Conservation (phyloP, 345 rosid genomes). For the Zanthoxylum bungeanum region DNA sequence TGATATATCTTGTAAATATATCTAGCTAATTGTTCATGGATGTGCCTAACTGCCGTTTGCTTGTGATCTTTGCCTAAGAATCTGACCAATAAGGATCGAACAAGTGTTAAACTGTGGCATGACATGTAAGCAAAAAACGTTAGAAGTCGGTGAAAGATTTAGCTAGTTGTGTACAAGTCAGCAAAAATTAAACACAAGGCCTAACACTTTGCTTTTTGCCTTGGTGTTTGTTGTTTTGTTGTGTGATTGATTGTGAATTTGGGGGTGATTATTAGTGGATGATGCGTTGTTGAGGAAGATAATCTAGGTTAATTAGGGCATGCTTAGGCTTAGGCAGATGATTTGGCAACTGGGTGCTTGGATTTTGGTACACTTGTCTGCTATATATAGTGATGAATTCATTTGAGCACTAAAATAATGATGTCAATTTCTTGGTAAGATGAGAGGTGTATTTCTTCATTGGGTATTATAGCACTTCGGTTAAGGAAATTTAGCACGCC, state of each 20-base stretch:
- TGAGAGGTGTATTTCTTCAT: background rate
- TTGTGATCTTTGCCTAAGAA: slow-evolving; percentile 41
- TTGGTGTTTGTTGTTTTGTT: background rate
- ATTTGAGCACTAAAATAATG: background rate
- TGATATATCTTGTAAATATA: background rate
- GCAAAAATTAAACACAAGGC: slow-evolving; percentile 18
- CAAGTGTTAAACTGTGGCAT: background rate
- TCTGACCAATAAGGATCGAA: slow-evolving; percentile 13
- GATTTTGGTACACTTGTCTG: slow-evolving; percentile 18
- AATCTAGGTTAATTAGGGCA: slow-evolving; percentile 19
- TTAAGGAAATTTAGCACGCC: background rate
- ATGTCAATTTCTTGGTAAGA: background rate
- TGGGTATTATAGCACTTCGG: background rate
- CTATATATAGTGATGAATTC: background rate
- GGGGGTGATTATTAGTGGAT: slow-evolving; percentile 30
- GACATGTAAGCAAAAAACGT: slow-evolving; percentile 11
- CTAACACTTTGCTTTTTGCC: slow-evolving; percentile 30
- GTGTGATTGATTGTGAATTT: slow-evolving; percentile 9
- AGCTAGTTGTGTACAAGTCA: slow-evolving; percentile 34
- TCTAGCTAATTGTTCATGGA: background rate
- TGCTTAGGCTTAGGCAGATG: background rate
- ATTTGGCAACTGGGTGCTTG: background rate
- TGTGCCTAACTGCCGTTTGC: slow-evolving; percentile 65
- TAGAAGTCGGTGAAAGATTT: background rate
- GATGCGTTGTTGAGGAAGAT: slow-evolving; percentile 19